Evolutionary conservation across 148 eudicot species (phyloP).

Genomic region (Polygonum aviculare): DNA sequence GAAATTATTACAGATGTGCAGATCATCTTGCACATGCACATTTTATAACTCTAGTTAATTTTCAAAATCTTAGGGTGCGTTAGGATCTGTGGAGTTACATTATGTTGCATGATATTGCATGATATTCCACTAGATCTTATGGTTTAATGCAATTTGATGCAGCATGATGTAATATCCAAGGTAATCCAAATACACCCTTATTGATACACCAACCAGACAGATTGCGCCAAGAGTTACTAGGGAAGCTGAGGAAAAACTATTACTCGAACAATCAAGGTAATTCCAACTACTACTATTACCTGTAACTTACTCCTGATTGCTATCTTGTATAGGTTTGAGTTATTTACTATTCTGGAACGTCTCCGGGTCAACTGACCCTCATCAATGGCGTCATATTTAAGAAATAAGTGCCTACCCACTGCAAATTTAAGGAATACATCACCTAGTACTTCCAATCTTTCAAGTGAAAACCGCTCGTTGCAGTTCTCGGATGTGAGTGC

Average conservation of each 20-base stretch:
- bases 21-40: background rate
- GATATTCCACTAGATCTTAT: no score
- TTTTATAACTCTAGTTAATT: background rate
- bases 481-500: conserved; percentile 93
- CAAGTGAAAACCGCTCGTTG: conserved; percentile 73
- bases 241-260: background rate
- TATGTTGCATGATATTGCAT: no score
- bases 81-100: no score
- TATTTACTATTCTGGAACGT: conserved; percentile 78
- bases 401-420: conserved; percentile 81
- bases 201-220: background rate
- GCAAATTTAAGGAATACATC: conserved; percentile 97
- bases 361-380: conserved; percentile 90
- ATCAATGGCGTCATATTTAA: conserved; percentile 56
- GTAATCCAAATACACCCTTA: no score
- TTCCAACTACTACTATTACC: conserved; percentile 30
- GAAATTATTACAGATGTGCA: background rate
- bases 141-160: no score
- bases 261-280: background rate
- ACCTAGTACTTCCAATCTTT: conserved; percentile 97
- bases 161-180: no score
- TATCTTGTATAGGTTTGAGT: conserved; percentile 65
- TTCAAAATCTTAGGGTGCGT: background rate
- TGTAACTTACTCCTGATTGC: conserved; percentile 52
- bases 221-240: background rate